phyloP scores from a whole-genome alignment of 2,329 filamentous ascomycete genomes.

The Colletotrichum cereale region DNA sequence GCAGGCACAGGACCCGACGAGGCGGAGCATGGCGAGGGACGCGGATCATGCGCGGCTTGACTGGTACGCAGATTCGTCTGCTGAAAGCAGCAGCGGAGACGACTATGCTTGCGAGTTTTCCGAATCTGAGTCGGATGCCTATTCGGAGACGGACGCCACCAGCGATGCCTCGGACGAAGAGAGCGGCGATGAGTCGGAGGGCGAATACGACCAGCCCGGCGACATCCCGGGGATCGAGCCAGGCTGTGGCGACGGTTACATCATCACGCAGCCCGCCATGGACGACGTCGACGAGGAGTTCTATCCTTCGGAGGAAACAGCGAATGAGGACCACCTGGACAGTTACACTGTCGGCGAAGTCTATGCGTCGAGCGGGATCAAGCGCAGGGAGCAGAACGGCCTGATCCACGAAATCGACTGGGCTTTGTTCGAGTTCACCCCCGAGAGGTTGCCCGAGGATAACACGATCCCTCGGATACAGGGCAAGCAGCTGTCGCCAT shows the following conservation, averaged over 20 bases:
- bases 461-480: constrained; percentile 72
- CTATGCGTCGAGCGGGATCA: constrained; percentile 90
- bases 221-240: constrained; percentile 84
- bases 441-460: constrained; percentile 75
- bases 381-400: constrained; percentile 77
- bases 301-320: constrained; percentile 77
- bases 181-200: constrained; percentile 66
- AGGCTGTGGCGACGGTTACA: constrained; percentile 80
- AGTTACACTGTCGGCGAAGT: constrained; percentile 86
- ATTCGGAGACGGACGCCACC: constrained; percentile 64
- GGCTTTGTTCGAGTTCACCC: constrained; percentile 86
- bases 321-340: constrained; percentile 85
- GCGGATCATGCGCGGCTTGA: constrained; percentile 51
- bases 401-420: constrained; percentile 94
- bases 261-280: constrained; percentile 91
- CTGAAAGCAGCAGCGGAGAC: constrained; percentile 61
- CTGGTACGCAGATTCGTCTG: constrained; percentile 58
- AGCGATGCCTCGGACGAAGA: constrained; percentile 62
- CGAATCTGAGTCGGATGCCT: constrained; percentile 69
- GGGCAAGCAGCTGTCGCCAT: constrained; percentile 27
- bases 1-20: constrained; percentile 41
- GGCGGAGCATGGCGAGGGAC: constrained; percentile 55
- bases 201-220: constrained; percentile 71
- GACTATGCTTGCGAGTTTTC: constrained; percentile 73
- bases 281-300: constrained; percentile 89